Conservation (phyloP, 1,284 basidiomycete species). For the Butyriboletus regius region DNA sequence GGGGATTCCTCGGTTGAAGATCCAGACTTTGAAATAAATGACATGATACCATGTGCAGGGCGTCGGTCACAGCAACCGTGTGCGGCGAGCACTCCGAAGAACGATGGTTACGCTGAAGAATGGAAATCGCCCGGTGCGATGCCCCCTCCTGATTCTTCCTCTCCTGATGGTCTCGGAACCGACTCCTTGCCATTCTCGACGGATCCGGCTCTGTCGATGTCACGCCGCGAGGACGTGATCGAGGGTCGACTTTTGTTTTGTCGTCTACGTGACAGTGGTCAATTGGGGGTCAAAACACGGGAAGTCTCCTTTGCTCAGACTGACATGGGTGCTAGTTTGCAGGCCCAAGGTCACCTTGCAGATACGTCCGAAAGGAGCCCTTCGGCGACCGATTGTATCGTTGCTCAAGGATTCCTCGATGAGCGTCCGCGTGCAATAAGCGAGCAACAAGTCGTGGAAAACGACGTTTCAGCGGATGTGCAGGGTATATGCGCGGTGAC, state of each 20-base stretch:
- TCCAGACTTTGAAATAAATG: background rate
- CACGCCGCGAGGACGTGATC: background rate
- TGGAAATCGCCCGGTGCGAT: slow-evolving; percentile 8
- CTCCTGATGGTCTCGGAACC: slow-evolving; percentile 6
- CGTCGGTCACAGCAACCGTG: background rate
- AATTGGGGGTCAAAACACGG: background rate
- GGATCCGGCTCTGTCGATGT: background rate
- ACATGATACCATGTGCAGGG: background rate
- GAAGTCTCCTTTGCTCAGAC: background rate
- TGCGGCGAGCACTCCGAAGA: slow-evolving; percentile 8
- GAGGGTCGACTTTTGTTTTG: background rate
- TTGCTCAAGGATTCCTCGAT: background rate
- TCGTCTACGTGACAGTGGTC: background rate
- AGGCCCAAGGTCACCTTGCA: no score
- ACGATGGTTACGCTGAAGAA: background rate
- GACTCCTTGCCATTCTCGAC: background rate
- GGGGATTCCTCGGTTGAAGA: background rate
- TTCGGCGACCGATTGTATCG: background rate
- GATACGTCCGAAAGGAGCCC: background rate
- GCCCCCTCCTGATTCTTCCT: slow-evolving; percentile 24
- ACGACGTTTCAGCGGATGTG: background rate
- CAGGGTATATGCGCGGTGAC: slow-evolving; percentile 14
- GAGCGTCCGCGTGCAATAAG: background rate
- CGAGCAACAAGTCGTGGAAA: background rate
- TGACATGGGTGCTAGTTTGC: background rate